phyloP scores from a whole-genome alignment of 2,329 filamentous ascomycete genomes.

The Phaeosphaeria sp. region DNA sequence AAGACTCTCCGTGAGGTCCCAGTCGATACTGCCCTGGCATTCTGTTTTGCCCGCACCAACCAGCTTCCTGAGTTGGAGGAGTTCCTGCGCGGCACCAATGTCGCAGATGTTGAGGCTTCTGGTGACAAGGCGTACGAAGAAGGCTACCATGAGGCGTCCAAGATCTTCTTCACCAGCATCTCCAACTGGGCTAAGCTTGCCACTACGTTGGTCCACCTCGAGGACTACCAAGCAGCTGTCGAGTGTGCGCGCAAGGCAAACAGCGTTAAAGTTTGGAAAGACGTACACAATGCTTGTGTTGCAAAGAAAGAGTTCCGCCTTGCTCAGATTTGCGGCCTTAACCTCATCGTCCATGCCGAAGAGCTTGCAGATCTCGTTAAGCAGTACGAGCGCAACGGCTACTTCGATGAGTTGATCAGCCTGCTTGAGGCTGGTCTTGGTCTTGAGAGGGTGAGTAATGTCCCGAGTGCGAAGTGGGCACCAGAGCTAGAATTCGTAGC shows the following conservation, averaged over 20 bases:
- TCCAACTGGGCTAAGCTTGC: conserved; percentile 99
- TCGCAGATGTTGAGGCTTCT: conserved; percentile 93
- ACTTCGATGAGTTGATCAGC: conserved; percentile 97
- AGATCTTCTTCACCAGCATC: conserved; percentile 98
- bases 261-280: conserved; percentile 99
- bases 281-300: conserved; percentile 96
- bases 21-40: conserved; percentile 92
- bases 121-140: conserved; percentile 98
- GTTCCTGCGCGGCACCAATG: conserved; percentile 90
- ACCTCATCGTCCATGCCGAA: conserved; percentile 96
- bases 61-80: conserved; percentile 94
- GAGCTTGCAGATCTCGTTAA: conserved; percentile 91
- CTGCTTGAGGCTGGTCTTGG: conserved; percentile 94
- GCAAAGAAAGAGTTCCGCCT: conserved; percentile 98
- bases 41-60: conserved; percentile 90
- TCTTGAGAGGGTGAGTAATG: conserved; percentile 65
- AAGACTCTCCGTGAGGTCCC: conserved; percentile 94
- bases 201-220: conserved; percentile 94
- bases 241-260: conserved; percentile 98
- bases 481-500: not conserved
- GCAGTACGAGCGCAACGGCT: conserved; percentile 95
- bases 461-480: not conserved
- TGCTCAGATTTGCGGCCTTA: conserved; percentile 97
- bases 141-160: conserved; percentile 92
- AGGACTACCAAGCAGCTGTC: conserved; percentile 95